Conservation (phyloP, 257 asterid genomes). For the Ehretia macrophylla region DNA sequence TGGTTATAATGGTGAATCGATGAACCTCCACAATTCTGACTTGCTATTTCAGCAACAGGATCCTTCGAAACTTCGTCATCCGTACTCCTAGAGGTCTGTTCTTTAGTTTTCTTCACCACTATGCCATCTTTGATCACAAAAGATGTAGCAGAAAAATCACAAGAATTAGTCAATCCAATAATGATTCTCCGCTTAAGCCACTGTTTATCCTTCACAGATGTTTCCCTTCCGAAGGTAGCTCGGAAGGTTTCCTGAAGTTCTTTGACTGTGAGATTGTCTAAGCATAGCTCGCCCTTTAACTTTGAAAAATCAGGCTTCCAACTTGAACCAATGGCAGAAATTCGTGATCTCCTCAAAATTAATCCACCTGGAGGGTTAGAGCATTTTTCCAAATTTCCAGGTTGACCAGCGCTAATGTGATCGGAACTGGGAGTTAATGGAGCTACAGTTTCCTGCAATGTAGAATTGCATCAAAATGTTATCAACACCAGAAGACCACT, state of each 20-base stretch:
- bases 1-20: conserved; percentile 24
- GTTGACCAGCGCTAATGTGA: conserved; percentile 25
- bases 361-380: conserved; percentile 32
- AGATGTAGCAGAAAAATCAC: conserved; percentile 71
- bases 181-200: conserved; percentile 94
- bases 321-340: conserved; percentile 35
- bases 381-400: conserved; percentile 33
- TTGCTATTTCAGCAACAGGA: conserved; percentile 37
- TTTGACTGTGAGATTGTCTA: conserved; percentile 68
- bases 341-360: conserved; percentile 31
- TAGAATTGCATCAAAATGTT: conserved; percentile 12
- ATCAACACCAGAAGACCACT: no score
- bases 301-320: conserved; percentile 32
- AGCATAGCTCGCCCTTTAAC: conserved; percentile 78
- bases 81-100: conserved; percentile 23
- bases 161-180: conserved; percentile 87
- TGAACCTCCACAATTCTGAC: conserved; percentile 27
- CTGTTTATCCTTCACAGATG: conserved; percentile 88
- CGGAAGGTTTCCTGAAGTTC: conserved; percentile 90
- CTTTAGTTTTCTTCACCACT: conserved; percentile 49
- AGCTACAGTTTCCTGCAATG: conserved; percentile 38
- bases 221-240: conserved; percentile 94
- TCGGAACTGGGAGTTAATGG: conserved; percentile 22
- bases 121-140: conserved; percentile 51
- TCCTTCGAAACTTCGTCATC: conserved; percentile 33